These are phyloP conservation scores for Kodamaea laetipori DNA, from an alignment of 805 yeast genomes.

Conservation along the genomic window DNA sequence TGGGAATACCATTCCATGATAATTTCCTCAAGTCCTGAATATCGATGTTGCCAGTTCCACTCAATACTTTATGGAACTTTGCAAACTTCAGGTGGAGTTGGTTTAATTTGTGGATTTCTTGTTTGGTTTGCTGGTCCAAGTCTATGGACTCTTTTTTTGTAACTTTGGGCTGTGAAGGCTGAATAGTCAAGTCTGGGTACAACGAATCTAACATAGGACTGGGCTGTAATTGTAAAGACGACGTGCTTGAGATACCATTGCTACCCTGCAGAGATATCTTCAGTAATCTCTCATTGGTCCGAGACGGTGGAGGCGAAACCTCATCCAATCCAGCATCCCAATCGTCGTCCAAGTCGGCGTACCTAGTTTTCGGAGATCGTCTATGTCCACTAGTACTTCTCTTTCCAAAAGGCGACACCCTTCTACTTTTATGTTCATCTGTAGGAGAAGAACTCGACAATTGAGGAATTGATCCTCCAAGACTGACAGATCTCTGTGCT, in stretches of 20 bases:
- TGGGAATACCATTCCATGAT: conserved; percentile 94
- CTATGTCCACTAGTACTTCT: conserved; percentile 10
- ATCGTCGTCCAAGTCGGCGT: conserved; percentile 82
- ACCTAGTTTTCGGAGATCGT: conserved; percentile 29
- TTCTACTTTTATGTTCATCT: conserved; percentile 3
- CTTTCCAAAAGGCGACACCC: conserved; percentile 7
- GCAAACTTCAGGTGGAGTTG: conserved; percentile 62
- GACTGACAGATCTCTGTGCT: conserved; percentile 20
- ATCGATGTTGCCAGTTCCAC: conserved; percentile 48
- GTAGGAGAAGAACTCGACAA: conserved; percentile 12
- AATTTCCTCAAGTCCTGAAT: conserved; percentile 70
- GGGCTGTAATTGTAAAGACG: conserved; percentile 26
- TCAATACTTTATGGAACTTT: conserved; percentile 66
- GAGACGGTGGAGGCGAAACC: conserved; percentile 17
- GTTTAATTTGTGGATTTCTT: conserved; percentile 58
- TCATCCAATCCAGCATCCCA: conserved; percentile 79
- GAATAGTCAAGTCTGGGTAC: conserved; percentile 39
- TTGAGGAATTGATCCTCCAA: conserved; percentile 20
- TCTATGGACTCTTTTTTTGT: conserved; percentile 36
- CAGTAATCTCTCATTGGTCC: neutral
- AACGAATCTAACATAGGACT: conserved; percentile 37
- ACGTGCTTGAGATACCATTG: conserved; percentile 3
- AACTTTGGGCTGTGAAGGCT: conserved; percentile 18
- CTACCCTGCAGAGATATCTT: conserved; percentile 3
- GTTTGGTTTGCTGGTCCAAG: conserved; percentile 34